A percentile compares a stretch with the other conserved stretches of the same genome.
Conservation (phyloP, 2,329 filamentous ascomycete genomes). For the Clarireedia homoeocarpa region DNA sequence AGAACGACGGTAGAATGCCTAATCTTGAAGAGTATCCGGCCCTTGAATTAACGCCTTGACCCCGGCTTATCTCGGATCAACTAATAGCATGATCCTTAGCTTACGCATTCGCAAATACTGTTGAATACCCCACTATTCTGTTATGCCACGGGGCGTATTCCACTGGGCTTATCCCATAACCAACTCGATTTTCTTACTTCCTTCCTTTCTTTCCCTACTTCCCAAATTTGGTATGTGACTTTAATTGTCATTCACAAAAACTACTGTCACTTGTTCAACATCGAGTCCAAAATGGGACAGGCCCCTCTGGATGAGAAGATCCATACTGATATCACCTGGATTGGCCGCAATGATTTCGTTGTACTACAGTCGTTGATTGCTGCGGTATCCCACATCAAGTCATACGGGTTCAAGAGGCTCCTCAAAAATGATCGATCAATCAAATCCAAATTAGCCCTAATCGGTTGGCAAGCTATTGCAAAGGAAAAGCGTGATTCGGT, state of each 20-base stretch:
- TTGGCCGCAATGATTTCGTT: background rate
- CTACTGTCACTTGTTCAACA: background rate
- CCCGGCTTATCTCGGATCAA: background rate
- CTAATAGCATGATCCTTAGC: background rate
- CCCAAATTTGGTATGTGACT: no score
- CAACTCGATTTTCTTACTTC: background rate
- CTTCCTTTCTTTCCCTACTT: background rate
- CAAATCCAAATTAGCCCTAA: background rate
- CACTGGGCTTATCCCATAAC: no score
- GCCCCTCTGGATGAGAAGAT: no score
- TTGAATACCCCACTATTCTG: no score
- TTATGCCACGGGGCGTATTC: no score
- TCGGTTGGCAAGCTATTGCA: conserved; percentile 42
- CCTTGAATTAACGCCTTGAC: background rate
- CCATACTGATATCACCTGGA: background rate
- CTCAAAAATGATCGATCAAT: background rate
- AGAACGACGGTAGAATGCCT: conserved; percentile 21
- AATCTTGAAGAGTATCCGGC: background rate
- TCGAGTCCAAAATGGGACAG: background rate
- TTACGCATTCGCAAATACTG: no score
- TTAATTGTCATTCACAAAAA: no score
- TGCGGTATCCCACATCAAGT: background rate
- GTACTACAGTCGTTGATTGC: background rate
- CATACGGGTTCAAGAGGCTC: background rate
- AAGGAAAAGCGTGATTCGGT: conserved; percentile 46